Percentiles rank a stretch among this genome's conserved stretches.
These are phyloP conservation scores for Lactarius hengduanensis DNA, from an alignment of 768 basidiomycete genomes.

Conservation along the genomic window DNA sequence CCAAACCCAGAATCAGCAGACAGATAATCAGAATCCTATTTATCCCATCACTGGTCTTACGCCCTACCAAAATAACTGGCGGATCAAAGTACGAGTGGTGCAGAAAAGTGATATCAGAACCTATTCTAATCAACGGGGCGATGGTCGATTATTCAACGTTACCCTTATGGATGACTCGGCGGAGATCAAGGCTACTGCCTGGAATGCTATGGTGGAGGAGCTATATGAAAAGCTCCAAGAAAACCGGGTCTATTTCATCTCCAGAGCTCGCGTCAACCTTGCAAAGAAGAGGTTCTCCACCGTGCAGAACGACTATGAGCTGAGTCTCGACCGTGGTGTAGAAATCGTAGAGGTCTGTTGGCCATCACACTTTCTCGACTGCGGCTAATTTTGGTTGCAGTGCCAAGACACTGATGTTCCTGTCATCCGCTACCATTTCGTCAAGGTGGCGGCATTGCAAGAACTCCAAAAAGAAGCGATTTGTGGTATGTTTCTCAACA, in stretches of 20 bases:
- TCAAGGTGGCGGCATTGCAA: conserved; percentile 60
- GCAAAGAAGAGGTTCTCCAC: conserved; percentile 97
- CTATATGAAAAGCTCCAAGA: conserved; percentile 85
- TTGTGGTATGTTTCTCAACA: conserved; percentile 56
- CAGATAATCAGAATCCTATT: conserved; percentile 37
- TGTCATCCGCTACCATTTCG: conserved; percentile 80
- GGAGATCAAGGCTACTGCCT: conserved; percentile 87
- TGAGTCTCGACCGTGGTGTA: conserved; percentile 78
- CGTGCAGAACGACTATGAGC: conserved; percentile 88
- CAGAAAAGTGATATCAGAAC: conserved; percentile 85
- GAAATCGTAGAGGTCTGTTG: conserved; percentile 76
- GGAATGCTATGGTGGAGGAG: conserved; percentile 81
- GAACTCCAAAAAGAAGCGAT: conserved; percentile 73
- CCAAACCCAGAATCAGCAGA: conserved; percentile 17
- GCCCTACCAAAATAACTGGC: conserved; percentile 99
- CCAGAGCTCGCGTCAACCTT: conserved; percentile 87
- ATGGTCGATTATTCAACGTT: conserved; percentile 92
- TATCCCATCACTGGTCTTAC: conserved; percentile 93
- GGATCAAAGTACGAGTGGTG: conserved; percentile 91
- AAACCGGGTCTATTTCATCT: conserved; percentile 89
- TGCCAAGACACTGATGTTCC: conserved; percentile 82
- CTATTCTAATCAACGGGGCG: conserved; percentile 89
- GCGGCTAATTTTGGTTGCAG: conserved; percentile 40
- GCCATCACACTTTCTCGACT: conserved; percentile 1
- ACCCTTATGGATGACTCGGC: conserved; percentile 95